Evolutionary conservation across 306 rosid species (phyloP), one percentile per base, ranked within the genome.

Genomic region (Abrus pulchellus): DNA sequence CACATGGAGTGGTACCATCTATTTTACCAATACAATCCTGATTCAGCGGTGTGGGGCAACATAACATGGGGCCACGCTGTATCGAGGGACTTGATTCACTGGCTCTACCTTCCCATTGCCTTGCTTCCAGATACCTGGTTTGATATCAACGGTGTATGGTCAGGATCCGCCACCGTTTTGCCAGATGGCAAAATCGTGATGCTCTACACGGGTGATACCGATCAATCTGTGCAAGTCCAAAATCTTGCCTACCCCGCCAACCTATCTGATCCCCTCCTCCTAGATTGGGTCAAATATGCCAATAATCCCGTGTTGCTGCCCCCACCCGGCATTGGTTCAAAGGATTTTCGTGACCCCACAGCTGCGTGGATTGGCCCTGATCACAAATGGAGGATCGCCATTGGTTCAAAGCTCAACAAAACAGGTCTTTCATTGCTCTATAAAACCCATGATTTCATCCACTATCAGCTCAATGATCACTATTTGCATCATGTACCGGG

Each of bases 31-130:
- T 94, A 94, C 89, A 94, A 92, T 20, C 96, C 94, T 4, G 89
- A 90, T 43, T 94, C 97, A 6, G 96, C 97, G 0, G 75, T 89
- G 67, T 94, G 97, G 96, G 98, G 96, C 9, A 94, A 89, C 90
- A 94, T 94, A 41, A 74, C 96, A 1, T 94, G 98, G 98, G 98
- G 96, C 14, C 98, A 94, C 13, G 94, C 98, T 0, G 87, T 94
- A 0, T 94, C 98, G 0, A 77, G 40, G 47, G 98, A 94, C 85
- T 49, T 94, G 30, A 89, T 94, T 75, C 98, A 92, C 53, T 94
- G 98, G 98, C 75, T 89, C 47, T 87, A 94, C 75, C 97, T 94
- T 11, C 97, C 97, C 0, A 9, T 86, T 0, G 96, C 98, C 4
- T 83, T 94, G 87, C 72, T 84, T 9, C 90, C 94, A 2, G 93